Percentiles rank a stretch among this genome's conserved stretches.
These are phyloP conservation scores for Cladosporium halotolerans DNA, from an alignment of 2,329 filamentous ascomycete genomes.

Conservation along the genomic window DNA sequence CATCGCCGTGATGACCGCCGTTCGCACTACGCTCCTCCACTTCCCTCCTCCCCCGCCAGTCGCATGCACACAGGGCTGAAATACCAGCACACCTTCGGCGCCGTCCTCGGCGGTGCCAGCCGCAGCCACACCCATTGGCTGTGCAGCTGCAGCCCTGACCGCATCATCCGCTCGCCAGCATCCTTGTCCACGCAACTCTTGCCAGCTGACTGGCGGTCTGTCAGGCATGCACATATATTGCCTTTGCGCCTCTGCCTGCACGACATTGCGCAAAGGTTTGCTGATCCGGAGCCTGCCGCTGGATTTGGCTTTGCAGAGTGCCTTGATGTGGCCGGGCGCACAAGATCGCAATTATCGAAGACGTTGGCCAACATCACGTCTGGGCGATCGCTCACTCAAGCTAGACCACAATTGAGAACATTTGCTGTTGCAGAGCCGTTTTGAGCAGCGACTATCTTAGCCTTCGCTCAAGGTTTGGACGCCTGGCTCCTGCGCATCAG, in stretches of 20 bases:
- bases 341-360: too few relatives aligned
- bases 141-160: background rate
- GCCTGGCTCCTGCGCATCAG: too few relatives aligned
- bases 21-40: conserved; percentile 1
- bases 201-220: conserved; percentile 8
- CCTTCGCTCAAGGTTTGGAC: too few relatives aligned
- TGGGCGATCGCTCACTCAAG: too few relatives aligned
- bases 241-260: background rate
- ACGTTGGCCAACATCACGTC: too few relatives aligned
- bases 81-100: background rate
- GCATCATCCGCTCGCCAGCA: conserved; percentile 1
- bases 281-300: conserved; percentile 5
- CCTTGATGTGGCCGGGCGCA: too few relatives aligned
- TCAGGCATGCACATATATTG: conserved; percentile 1
- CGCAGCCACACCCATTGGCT: background rate
- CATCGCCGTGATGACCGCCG: background rate
- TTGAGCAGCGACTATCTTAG: too few relatives aligned
- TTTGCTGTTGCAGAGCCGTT: too few relatives aligned
- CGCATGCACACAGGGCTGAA: background rate
- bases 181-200: conserved; percentile 4
- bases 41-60: background rate
- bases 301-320: background rate
- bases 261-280: conserved; percentile 5
- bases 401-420: too few relatives aligned
- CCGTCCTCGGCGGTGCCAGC: background rate